Conservation (phyloP, 352 stramenopile genomes). For the Phytophthora tentaculata region DNA sequence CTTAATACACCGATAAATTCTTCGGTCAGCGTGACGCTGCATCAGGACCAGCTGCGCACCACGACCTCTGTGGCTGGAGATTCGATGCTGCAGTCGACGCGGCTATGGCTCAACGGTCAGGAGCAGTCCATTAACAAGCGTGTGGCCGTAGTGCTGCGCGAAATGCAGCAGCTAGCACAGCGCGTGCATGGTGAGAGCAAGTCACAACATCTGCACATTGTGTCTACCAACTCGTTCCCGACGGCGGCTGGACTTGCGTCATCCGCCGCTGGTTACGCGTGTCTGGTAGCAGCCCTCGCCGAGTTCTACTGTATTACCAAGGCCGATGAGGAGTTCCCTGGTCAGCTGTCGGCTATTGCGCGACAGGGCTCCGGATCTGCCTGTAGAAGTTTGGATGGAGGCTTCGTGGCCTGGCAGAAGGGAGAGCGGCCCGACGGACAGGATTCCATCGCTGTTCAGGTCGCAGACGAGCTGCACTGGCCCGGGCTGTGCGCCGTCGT, state of each 20-base stretch:
- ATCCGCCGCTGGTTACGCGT: slow-evolving; percentile 97
- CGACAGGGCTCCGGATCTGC: slow-evolving; percentile 96
- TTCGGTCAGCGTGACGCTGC: slow-evolving; percentile 96
- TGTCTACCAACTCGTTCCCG: slow-evolving; percentile 98
- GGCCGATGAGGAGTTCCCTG: slow-evolving; percentile 87
- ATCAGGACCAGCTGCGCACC: slow-evolving; percentile 94
- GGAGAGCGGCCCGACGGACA: slow-evolving; percentile 73
- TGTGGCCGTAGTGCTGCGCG: slow-evolving; percentile 73
- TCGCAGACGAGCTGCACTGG: slow-evolving; percentile 93
- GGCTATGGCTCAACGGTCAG: slow-evolving; percentile 97
- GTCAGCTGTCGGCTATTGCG: slow-evolving; percentile 93
- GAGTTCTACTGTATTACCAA: slow-evolving; percentile 91
- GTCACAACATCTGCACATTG: slow-evolving; percentile 89
- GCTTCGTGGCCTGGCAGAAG: slow-evolving; percentile 97
- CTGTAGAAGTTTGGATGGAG: slow-evolving; percentile 95
- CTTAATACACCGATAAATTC: slow-evolving; percentile 98
- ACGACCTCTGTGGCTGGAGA: slow-evolving; percentile 91
- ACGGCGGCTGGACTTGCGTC: slow-evolving; percentile 97
- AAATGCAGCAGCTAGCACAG: slow-evolving; percentile 61
- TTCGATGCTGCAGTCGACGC: slow-evolving; percentile 80
- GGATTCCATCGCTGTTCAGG: slow-evolving; percentile 71
- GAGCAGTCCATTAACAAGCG: slow-evolving; percentile 86
- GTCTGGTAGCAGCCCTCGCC: slow-evolving; percentile 90
- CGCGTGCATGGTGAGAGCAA: slow-evolving; percentile 26
- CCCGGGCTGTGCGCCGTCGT: slow-evolving; percentile 95